These are phyloP conservation scores for Eragrostis nindensis DNA, from an alignment of 176 grass and related monocot genomes.

Conservation along the genomic window DNA sequence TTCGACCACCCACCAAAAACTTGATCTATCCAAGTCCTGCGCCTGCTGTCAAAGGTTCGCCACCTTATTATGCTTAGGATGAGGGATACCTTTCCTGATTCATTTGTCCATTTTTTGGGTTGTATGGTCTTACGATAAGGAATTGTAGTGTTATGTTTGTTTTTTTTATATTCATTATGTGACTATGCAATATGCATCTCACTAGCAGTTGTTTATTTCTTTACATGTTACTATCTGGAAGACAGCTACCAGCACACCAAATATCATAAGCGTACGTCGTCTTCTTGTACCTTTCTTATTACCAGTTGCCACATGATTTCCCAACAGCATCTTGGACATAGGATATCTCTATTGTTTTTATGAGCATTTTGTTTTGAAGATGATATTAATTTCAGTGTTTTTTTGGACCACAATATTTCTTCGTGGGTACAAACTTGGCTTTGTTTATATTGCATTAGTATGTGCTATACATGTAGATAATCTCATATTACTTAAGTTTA, in stretches of 20 bases:
- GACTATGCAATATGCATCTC: constrained; percentile 42
- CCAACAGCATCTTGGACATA: background rate
- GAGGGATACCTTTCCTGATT: background rate
- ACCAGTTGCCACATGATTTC: background rate
- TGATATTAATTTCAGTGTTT: background rate
- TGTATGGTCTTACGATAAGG: background rate
- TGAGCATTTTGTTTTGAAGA: background rate
- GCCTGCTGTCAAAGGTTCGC: background rate
- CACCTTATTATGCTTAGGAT: no score
- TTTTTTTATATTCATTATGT: background rate
- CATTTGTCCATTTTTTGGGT: background rate
- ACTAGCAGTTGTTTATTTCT: constrained; percentile 42
- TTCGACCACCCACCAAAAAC: background rate
- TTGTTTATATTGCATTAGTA: background rate
- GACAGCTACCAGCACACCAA: constrained; percentile 99
- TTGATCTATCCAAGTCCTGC: background rate
- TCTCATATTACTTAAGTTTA: background rate
- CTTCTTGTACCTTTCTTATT: constrained; percentile 39
- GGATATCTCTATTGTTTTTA: background rate
- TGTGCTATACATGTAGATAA: constrained; percentile 1
- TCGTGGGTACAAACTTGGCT: background rate
- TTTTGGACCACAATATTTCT: background rate
- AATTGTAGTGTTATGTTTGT: no score
- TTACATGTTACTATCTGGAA: constrained; percentile 55
- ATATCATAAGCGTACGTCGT: constrained; percentile 92